A percentile compares a stretch with the other conserved stretches of the same genome.
phyloP scores from a whole-genome alignment of 768 basidiomycete species.

The Ephemerocybe angulata region DNA sequence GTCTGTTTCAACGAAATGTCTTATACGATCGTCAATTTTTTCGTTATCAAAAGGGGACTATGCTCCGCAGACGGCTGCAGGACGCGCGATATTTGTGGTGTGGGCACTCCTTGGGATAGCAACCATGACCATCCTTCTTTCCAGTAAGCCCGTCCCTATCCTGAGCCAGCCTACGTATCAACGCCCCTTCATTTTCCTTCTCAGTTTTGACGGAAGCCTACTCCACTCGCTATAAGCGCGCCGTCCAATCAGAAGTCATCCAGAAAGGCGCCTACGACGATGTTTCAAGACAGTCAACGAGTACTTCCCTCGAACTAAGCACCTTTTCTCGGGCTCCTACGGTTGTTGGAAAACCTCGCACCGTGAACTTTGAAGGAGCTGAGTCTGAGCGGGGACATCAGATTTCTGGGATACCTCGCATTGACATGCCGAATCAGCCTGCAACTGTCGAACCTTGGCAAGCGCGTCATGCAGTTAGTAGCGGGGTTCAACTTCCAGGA shows the following conservation, averaged over 20 bases:
- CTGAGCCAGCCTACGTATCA: neutral
- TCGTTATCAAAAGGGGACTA: slow-evolving; percentile 45
- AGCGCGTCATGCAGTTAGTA: no score
- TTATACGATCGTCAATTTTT: neutral
- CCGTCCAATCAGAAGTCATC: slow-evolving; percentile 37
- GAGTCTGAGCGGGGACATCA: no score
- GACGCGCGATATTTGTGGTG: slow-evolving; percentile 70
- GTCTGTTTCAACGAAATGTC: neutral
- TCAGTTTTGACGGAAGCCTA: slow-evolving; percentile 65
- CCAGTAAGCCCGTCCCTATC: slow-evolving; percentile 41
- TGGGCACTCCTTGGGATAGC: slow-evolving; percentile 79
- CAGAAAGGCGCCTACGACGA: neutral
- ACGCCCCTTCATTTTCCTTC: neutral
- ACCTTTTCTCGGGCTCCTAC: no score
- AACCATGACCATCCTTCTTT: slow-evolving; percentile 71
- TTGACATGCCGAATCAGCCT: no score
- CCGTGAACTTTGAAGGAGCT: no score
- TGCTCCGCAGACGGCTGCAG: slow-evolving; percentile 58
- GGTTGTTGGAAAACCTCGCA: no score
- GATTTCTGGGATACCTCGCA: no score
- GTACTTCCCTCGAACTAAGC: neutral
- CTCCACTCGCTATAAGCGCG: slow-evolving; percentile 59
- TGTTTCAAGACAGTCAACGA: no score
- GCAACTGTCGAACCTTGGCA: no score
- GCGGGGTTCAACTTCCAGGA: no score